Evolutionary conservation across 306 rosid genomes (phyloP), one percentile per base, ranked within the genome.

Genomic region (Hippophae tibetana): DNA sequence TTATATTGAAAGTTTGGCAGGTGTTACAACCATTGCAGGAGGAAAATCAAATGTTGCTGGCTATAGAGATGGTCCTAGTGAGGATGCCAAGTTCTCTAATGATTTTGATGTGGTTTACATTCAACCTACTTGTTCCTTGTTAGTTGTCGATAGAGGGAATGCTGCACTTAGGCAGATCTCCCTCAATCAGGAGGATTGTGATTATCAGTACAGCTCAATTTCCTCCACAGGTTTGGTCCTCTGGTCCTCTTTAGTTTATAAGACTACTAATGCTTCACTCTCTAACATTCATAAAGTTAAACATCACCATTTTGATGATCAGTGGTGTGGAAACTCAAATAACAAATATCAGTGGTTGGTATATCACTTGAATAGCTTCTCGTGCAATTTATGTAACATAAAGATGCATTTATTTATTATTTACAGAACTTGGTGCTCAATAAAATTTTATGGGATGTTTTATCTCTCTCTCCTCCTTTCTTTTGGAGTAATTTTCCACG

Each of bases 21-120:
- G 96, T 47, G 96, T 92, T 65, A 88, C 96, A 54, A 92, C 99
- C 72, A 85, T 92, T 43, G 99, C 99, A n/a, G 99, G 99, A 49
- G 99, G 99, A 54, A 92, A 92, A 71, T 85, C 99, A 75, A 83
- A 56, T 65, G 78, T 86, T 42, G 89, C 87, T n/a, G 99, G 99
- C 63, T 92, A 88, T 57, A 83, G 93, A 63, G 99, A 92, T 64
- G 96, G 99, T 62, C 99, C 99, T 8, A 84, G 99, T 18, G 99
- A 92, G 74, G 96, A 92, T 76, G 96, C 99, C 2, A 85, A 88
- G 74, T 92, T 92, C 80, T 92, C 99, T 9, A 92, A 85, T 61
- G 96, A 92, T 80, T 92, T 92, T 64, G 99, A 92, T 70, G 82
- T 92, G 54, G 77, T 92, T 27, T 92, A 92, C 74, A 63, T 92